Conservation (phyloP, 306 rosid species). For the Lagenaria siceraria region DNA sequence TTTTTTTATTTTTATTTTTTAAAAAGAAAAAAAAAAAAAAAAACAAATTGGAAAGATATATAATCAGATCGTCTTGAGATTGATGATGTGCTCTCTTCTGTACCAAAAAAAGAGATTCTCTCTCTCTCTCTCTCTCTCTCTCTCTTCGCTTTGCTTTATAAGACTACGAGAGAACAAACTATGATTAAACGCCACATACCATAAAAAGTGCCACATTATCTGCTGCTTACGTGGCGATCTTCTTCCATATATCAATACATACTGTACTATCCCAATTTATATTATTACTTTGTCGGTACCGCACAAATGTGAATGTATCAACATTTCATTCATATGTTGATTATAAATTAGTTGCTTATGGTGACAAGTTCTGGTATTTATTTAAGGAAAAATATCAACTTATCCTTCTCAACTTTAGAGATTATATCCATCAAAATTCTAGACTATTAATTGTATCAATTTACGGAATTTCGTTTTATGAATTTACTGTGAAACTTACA, state of each 20-base stretch:
- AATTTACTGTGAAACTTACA: no score
- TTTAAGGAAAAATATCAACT: no score
- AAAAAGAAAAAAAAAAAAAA: background rate
- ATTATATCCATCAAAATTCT: no score
- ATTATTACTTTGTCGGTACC: no score
- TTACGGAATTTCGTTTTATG: no score
- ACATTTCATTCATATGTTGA: no score
- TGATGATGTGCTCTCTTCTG: constrained; percentile 46
- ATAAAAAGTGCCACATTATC: background rate
- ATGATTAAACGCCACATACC: background rate
- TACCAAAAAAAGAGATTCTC: constrained; percentile 63
- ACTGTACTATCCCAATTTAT: background rate
- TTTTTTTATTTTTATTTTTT: no score
- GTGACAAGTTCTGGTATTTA: no score
- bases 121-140: constrained; percentile 3
- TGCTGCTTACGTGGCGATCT: background rate
- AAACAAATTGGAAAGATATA: constrained; percentile 3
- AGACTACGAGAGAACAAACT: constrained; percentile 17
- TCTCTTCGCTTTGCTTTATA: constrained; percentile 23
- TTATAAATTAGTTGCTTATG: no score
- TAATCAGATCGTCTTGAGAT: constrained; percentile 41
- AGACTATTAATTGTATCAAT: no score
- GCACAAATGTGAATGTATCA: no score
- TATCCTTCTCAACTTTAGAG: no score
- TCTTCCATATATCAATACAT: background rate